phyloP scores from a whole-genome alignment of 176 grass and related monocot species.

The Eleusine coracana region DNA sequence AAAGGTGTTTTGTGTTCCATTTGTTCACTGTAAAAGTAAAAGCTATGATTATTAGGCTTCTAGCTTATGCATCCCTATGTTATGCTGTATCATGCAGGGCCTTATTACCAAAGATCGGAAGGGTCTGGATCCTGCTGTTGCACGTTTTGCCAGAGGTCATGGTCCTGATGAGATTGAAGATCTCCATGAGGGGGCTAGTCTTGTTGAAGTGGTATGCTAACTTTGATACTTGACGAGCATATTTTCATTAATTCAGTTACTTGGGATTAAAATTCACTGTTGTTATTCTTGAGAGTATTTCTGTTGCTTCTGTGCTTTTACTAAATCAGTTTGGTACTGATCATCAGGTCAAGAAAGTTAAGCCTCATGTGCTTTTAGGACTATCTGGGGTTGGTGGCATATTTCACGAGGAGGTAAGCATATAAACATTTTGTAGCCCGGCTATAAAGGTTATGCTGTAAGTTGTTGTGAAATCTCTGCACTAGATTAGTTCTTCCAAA shows the following conservation, averaged over 20 bases:
- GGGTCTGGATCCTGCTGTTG: constrained; percentile 72
- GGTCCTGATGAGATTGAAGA: constrained; percentile 73
- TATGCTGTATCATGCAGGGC: constrained; percentile 53
- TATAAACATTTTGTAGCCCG: not conserved
- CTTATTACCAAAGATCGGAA: constrained; percentile 84
- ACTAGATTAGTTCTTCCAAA: too few relatives aligned
- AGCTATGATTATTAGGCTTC: constrained; percentile 15
- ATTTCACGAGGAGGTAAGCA: constrained; percentile 85
- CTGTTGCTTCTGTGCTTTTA: constrained; percentile 13
- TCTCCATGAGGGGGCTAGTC: constrained; percentile 84
- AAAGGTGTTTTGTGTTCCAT: not conserved
- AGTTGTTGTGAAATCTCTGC: too few relatives aligned
- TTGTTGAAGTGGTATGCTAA: constrained; percentile 86
- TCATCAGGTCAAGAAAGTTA: constrained; percentile 93
- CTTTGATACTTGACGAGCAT: not conserved
- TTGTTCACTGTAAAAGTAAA: constrained; percentile 4
- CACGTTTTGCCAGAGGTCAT: constrained; percentile 85
- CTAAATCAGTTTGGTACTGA: constrained; percentile 34
- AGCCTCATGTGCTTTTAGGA: constrained; percentile 96
- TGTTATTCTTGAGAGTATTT: not conserved
- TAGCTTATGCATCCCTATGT: not conserved
- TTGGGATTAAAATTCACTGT: not conserved
- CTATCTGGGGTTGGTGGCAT: constrained; percentile 98
- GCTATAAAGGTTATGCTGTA: constrained; percentile 6
- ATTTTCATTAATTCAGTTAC: not conserved